Evolutionary conservation across 306 rosid species (phyloP).

Genomic region (Carpinus fangiana): DNA sequence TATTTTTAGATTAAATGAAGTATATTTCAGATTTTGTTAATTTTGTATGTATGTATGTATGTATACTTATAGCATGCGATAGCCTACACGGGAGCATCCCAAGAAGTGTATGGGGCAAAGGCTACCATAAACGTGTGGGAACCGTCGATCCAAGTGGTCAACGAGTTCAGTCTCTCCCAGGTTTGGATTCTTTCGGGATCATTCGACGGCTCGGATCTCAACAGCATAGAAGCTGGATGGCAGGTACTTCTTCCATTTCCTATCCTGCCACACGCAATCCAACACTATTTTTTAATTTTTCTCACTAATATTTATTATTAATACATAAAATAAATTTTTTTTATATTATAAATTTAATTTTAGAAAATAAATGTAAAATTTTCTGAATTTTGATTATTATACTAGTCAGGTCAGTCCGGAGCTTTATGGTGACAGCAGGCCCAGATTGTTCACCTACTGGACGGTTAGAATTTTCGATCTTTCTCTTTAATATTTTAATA

Average conservation of each 20-base stretch:
- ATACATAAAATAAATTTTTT: too few species aligned
- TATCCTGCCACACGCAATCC: constrained; percentile 16
- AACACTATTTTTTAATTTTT: background rate
- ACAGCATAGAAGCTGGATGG: constrained; percentile 99
- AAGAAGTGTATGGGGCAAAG: constrained; percentile 79
- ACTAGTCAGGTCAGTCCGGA: constrained; percentile 99
- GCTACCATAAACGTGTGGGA: constrained; percentile 95
- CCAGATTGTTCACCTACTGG: constrained; percentile 96
- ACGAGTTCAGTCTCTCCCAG: constrained; percentile 91
- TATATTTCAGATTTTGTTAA: background rate
- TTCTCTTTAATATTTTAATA: background rate
- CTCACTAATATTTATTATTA: too few species aligned
- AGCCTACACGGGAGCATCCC: constrained; percentile 68
- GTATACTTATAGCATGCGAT: constrained; percentile 65
- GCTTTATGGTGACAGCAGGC: constrained; percentile 98
- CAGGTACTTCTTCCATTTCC: constrained; percentile 67
- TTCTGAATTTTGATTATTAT: constrained; percentile 68
- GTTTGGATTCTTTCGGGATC: constrained; percentile 91
- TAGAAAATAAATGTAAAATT: background rate
- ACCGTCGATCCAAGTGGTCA: constrained; percentile 67
- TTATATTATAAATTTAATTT: background rate
- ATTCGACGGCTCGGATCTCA: constrained; percentile 94
- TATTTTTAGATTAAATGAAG: background rate
- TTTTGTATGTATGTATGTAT: background rate
- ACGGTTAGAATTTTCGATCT: constrained; percentile 64